Base-by-base conservation (phyloP, 768 basidiomycete genomes). In the Trametes meyenii region DNA sequence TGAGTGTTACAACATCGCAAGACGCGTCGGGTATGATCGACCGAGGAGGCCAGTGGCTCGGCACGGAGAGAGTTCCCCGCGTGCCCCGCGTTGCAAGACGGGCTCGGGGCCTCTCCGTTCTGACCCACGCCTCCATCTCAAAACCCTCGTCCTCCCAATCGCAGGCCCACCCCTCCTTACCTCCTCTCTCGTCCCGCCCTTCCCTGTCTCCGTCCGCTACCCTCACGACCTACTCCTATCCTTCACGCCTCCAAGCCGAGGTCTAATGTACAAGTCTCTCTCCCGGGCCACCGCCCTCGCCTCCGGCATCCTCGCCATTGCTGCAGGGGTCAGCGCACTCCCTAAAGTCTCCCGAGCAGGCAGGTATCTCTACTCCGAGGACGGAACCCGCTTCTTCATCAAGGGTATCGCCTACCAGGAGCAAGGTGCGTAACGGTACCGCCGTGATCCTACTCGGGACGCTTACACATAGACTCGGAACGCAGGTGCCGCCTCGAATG, bases 371-470 rank as follows among this genome's bases (percentile, higher is more conserved):
- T 96, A 94, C 75, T 83, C 82, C 42, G 81, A 82, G 3, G 82
- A 85, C 51, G 92, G 92, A 3, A 86, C 71, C 40, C 77, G 95
- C 55, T 96, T 96, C 76, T 95, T 86, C 75, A 89, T 97, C 76
- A 93, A 92, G 74, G 92, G 92, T 55, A 76, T 94, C 57, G 90
- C 90, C 12, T 94, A 94, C 74, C 92, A 94, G 72, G 79, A 83
- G 62, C 90, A 94, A 76, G 93, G 94, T 85, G 58, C 52, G 73
- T 61, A 3, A 24, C 16, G 10, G 8, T 23, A 10, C 40, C 44
- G 21, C 29, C 14, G 26, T 23, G 40, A 2, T 21, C 36, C n/a
- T 29, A 58, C 16, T 24, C 46, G 17, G 40, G 57, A 52, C n/a
- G 6, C 13, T 39, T 23, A 14, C 13, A 45, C 7, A 10, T 40